Base-by-base conservation (phyloP, 1,284 basidiomycete genomes). In the Sanguinoderma infundibulare region DNA sequence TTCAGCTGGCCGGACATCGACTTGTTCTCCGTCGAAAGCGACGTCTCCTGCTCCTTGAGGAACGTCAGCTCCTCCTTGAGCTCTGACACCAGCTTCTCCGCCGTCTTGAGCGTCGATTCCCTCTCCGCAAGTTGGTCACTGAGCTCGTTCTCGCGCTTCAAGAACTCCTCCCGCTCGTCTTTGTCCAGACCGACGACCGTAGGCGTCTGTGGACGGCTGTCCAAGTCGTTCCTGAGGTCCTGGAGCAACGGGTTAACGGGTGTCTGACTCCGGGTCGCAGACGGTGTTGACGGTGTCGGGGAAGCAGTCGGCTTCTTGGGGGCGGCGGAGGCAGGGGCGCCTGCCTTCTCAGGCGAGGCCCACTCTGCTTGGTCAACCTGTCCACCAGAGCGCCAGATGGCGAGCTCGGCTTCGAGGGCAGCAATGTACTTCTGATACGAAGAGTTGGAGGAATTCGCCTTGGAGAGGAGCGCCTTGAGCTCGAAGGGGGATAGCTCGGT, bases 111-210 rank as follows among this genome's bases (percentile, higher is more conserved):
- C 6, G 87, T 84, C 39, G 89, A 89, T 81, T 98, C 96, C 81
- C 86, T 95, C 81, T 98, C 97, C 1, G 93, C 94, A 50, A 99
- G 81, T 71, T 91, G 85, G 77, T 99, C 97, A 65, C 90, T 95
- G 61, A 99, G 83, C 77, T 99, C 97, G 73, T 99, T 99, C 83
- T 99, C 98, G 62, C 97, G 81, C 74, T 89, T 90, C 76, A 99
- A 79, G 85, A 98, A 99, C 64, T 99, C 97, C 66, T 99, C 97
- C 65, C 96, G 82, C 78, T 99, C 97, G 73, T 99, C 98, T 81
- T 96, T 96, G 67, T 98, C 96, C 69, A 98, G 75, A 14, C 89
- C 89, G 39, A 93, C 83, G 38, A 90, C 87, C 17, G 92, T 94
- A 15, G 95, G 96, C 10, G 94, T 96, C 73, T 91, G 90, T 36